Conservation (phyloP, 164 flowering plant genomes). For the Litsea cubeba region DNA sequence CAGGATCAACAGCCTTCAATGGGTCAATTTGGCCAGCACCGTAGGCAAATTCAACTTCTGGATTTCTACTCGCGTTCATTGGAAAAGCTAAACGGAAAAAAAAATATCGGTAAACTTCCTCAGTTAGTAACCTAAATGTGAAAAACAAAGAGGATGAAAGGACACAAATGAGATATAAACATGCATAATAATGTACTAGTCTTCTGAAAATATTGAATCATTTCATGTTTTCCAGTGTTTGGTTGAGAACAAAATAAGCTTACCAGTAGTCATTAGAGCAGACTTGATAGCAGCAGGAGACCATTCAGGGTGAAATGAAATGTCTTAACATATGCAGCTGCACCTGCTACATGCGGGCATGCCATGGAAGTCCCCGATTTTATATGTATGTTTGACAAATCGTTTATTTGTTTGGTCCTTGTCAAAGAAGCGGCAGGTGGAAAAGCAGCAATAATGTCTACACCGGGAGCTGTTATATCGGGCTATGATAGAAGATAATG, state of each 20-base stretch:
- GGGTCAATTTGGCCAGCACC: slow-evolving; percentile 34
- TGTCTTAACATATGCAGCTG: slow-evolving; percentile 8
- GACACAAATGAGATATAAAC: background rate
- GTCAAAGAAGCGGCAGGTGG: background rate
- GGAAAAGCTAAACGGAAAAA: background rate
- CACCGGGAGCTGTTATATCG: slow-evolving; percentile 13
- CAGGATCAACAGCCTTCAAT: slow-evolving; percentile 28
- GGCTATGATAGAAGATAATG: background rate
- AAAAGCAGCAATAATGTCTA: slow-evolving; percentile 6
- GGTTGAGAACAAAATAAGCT: too few relatives aligned
- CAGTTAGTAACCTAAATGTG: too few relatives aligned
- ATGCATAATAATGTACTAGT: background rate
- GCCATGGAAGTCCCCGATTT: slow-evolving; percentile 5
- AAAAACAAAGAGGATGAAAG: background rate
- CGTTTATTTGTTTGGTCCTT: background rate
- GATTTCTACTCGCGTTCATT: background rate
- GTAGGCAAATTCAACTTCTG: slow-evolving; percentile 10
- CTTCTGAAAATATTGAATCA: background rate
- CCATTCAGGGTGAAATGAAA: slow-evolving; percentile 13
- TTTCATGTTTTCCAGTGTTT: background rate
- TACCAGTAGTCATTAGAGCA: slow-evolving; percentile 10
- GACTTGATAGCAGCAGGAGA: slow-evolving; percentile 9
- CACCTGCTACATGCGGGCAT: slow-evolving; percentile 7
- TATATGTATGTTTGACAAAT: background rate
- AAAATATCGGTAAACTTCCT: too few relatives aligned